A percentile compares a stretch with the other conserved stretches of the same genome.
phyloP scores from a whole-genome alignment of 2,329 filamentous ascomycete genomes.

The Knufia fluminis region DNA sequence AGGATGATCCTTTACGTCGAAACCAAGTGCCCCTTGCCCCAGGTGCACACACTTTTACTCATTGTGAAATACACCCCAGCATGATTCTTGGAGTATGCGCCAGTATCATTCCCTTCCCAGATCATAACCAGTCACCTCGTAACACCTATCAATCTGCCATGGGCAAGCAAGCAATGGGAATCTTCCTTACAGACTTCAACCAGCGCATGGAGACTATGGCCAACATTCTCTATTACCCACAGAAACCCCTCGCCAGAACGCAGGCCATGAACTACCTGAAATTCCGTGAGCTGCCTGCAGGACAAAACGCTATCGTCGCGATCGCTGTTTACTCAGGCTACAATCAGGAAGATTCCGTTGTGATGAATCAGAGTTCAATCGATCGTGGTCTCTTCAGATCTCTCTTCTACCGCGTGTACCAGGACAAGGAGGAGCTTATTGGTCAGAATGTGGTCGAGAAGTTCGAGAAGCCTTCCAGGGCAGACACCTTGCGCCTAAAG shows the following conservation, averaged over 20 bases:
- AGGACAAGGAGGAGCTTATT: constrained; percentile 91
- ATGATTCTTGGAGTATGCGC: constrained; percentile 99
- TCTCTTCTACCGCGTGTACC: constrained; percentile 95
- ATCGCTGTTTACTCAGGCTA: constrained; percentile 97
- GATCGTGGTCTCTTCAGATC: constrained; percentile 95
- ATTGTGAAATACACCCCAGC: constrained; percentile 97
- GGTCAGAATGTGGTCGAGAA: constrained; percentile 86
- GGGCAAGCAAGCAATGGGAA: constrained; percentile 99
- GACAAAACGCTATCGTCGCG: constrained; percentile 96
- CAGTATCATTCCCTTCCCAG: constrained; percentile 98
- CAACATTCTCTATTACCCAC: constrained; percentile 97
- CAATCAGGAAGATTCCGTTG: constrained; percentile 99
- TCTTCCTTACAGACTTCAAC: constrained; percentile 94
- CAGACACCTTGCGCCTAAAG: constrained; percentile 83
- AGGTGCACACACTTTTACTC: constrained; percentile 84
- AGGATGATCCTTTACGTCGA: constrained; percentile 68
- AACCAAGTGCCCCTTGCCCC: constrained; percentile 82
- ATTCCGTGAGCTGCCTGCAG: constrained; percentile 92
- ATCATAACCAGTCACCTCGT: constrained; percentile 95
- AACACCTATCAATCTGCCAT: constrained; percentile 99
- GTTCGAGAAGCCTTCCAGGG: constrained; percentile 89
- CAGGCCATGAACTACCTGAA: constrained; percentile 98
- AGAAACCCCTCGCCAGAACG: constrained; percentile 93
- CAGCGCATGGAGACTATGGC: constrained; percentile 99
- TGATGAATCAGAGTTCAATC: constrained; percentile 99